Conservation (phyloP, 2,329 filamentous ascomycete species). For the Blastomyces parvus region DNA sequence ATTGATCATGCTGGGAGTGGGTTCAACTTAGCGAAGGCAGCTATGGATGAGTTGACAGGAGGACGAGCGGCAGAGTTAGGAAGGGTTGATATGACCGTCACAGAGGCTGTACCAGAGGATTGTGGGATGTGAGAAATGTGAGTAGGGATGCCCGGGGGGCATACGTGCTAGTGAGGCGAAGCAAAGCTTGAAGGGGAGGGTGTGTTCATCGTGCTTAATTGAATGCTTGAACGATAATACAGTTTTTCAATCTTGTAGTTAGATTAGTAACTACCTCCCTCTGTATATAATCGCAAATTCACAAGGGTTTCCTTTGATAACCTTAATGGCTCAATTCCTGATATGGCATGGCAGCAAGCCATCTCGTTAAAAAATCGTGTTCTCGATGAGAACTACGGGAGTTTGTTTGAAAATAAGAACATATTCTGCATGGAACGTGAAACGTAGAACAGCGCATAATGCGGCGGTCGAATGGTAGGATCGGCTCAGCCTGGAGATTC, state of each 20-base stretch:
- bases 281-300: conserved; percentile 31
- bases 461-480: too few relatives aligned
- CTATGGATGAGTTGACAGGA: conserved; percentile 43
- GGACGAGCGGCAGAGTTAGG: conserved; percentile 37
- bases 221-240: background rate
- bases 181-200: background rate
- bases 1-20: conserved; percentile 37
- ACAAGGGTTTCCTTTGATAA: conserved; percentile 34
- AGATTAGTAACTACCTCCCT: conserved; percentile 5
- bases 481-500: conserved; percentile 22
- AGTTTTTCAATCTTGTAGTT: background rate
- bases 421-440: conserved; percentile 29
- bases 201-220: background rate
- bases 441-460: conserved; percentile 10
- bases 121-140: conserved; percentile 1
- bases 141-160: background rate
- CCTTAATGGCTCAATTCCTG: conserved; percentile 14
- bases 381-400: conserved; percentile 22
- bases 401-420: conserved; percentile 24
- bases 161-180: background rate
- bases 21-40: conserved; percentile 42
- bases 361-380: conserved; percentile 17
- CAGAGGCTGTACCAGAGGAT: background rate
- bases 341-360: conserved; percentile 14
- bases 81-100: conserved; percentile 13